A percentile compares a stretch with the other conserved stretches of the same genome.
phyloP scores from a whole-genome alignment of 2,329 filamentous ascomycete species.

The Lachnellula occidentalis region DNA sequence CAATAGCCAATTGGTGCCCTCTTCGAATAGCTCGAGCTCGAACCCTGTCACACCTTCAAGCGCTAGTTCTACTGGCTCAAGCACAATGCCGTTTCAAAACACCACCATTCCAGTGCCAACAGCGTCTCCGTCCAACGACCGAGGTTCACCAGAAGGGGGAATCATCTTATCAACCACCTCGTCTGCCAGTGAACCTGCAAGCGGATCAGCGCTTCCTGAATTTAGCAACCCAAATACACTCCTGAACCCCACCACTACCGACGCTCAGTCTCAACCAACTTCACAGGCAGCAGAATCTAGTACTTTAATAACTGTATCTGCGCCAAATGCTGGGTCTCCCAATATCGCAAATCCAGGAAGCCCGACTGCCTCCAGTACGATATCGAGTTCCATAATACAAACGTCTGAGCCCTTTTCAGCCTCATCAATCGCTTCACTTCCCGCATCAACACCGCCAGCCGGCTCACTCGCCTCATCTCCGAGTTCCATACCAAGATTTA shows the following conservation, averaged over 20 bases:
- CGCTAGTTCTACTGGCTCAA: background rate
- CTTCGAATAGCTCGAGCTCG: background rate
- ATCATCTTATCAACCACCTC: background rate
- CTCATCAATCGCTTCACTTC: background rate
- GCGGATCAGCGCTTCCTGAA: background rate
- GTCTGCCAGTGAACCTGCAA: background rate
- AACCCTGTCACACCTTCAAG: background rate
- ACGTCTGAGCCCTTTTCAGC: background rate
- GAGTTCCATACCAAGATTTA: conserved; percentile 16
- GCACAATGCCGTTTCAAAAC: background rate
- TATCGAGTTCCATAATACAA: background rate
- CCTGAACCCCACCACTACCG: background rate
- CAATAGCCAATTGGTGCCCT: background rate
- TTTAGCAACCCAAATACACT: conserved; percentile 3
- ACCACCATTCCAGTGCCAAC: background rate
- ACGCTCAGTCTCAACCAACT: background rate
- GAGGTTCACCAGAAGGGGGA: background rate
- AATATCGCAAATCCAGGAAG: background rate
- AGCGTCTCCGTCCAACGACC: background rate
- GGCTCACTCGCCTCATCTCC: background rate
- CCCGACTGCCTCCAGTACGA: background rate
- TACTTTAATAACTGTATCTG: background rate
- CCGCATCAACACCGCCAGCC: background rate
- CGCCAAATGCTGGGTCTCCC: background rate
- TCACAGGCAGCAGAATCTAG: background rate